Base-by-base conservation (phyloP, 1,284 basidiomycete species). In the Termitomyces sp. region DNA sequence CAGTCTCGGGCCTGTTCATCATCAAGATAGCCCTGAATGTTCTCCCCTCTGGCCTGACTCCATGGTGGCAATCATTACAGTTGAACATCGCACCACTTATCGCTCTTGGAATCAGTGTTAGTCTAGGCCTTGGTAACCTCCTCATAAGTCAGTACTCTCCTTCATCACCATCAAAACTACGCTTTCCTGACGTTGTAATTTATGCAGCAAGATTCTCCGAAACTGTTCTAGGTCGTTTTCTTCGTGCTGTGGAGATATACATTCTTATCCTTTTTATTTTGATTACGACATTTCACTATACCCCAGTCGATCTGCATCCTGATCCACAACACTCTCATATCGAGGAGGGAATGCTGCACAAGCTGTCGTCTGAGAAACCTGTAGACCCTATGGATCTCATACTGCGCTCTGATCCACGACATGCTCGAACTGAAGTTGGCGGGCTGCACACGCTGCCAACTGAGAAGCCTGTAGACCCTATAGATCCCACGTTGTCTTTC, bases 241-340 rank as follows among this genome's bases (percentile, higher is more conserved):
- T 90, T 52, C 81, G 84, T 60, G 81, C 81, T 14, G 66, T 83
- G 42, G 83, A 86, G 61, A 56, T 84, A n/a, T 89, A 84, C 62
- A 73, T 83, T 41, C 64, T 84, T 37, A 72, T 86, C 49, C 68
- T 88, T 19, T 80, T 77, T 61, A 67, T 77, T 55, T 75, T 85
- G 54, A 71, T 85, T 39, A 64, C 68, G 31, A 68, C 75, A 28
- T 81, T 87, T 63, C 72, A 78, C 56, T 61, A 69, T 21, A 55
- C 67, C 28, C 65, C 67, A 31, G n/a, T 33, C 10, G 18, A 40
- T 1, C 13, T 28, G 35, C n/a, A 10, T 26, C 40, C 19, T 24
- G 11, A 28, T 55, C 3, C 24, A 14, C 11, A 34, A 37, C 13
- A 30, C 18, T 21, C 30, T 33, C 19, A 21, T 4, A 35, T 31